phyloP scores from a whole-genome alignment of 164 flowering plant genomes.

The Malania oleifera region DNA sequence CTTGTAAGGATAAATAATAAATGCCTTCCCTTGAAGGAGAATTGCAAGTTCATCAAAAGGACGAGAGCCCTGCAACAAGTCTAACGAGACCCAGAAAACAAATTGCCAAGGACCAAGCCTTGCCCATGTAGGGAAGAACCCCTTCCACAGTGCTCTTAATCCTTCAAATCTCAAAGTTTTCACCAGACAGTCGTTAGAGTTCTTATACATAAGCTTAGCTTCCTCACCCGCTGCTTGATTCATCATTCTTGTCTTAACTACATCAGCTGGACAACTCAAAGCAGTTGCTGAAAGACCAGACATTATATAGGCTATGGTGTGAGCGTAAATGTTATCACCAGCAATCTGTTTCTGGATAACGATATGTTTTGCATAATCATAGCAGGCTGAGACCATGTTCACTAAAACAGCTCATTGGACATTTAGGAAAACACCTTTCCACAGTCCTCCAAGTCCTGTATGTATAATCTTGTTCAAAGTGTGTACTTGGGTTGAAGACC shows the following conservation, averaged over 20 bases:
- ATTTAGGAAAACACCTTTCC: constrained; percentile 92
- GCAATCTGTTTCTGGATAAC: constrained; percentile 45
- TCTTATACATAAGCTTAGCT: constrained; percentile 36
- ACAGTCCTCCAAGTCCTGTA: constrained; percentile 61
- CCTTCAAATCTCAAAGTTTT: constrained; percentile 77
- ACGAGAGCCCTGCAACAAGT: constrained; percentile 54
- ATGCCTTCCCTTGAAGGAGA: neutral
- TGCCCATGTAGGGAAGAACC: constrained; percentile 95
- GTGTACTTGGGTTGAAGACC: constrained; percentile 74
- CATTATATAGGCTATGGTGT: constrained; percentile 75
- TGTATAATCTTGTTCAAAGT: constrained; percentile 47
- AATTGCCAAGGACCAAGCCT: constrained; percentile 98
- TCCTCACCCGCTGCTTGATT: constrained; percentile 44
- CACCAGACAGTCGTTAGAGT: constrained; percentile 70
- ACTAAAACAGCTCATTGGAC: constrained; percentile 79
- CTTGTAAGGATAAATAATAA: too few species aligned
- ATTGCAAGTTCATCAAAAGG: constrained; percentile 40
- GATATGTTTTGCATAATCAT: constrained; percentile 82
- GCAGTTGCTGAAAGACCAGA: constrained; percentile 85
- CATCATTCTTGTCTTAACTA: constrained; percentile 93
- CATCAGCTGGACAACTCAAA: constrained; percentile 95
- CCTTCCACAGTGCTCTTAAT: constrained; percentile 73
- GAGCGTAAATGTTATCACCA: constrained; percentile 68
- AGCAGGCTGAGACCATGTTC: constrained; percentile 90
- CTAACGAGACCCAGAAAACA: constrained; percentile 83